These are phyloP conservation scores for Sugiyamaella pinicola DNA, from an alignment of 1,139 yeast species.

Conservation along the genomic window DNA sequence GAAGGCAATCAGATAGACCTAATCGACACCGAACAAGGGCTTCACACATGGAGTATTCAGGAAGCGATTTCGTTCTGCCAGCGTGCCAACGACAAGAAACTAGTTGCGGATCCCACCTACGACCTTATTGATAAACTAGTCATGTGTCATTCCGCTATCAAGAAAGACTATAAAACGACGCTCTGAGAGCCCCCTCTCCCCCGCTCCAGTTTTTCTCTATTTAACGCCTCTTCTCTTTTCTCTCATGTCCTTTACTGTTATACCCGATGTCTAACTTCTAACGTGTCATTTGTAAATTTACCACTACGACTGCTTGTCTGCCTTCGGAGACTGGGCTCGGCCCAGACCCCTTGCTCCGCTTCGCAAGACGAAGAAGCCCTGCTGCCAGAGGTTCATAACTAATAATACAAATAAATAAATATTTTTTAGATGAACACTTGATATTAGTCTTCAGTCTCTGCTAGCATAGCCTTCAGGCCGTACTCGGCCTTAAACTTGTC, in stretches of 20 bases:
- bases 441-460: slow-evolving; percentile 34
- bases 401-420: slow-evolving; percentile 14
- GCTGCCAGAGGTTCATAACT: neutral
- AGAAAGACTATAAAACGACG: slow-evolving; percentile 5
- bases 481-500: slow-evolving; percentile 87
- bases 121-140: slow-evolving; percentile 23
- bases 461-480: slow-evolving; percentile 78
- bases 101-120: slow-evolving; percentile 12
- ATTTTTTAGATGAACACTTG: neutral
- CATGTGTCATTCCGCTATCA: slow-evolving; percentile 21
- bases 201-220: neutral
- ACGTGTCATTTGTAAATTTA: neutral
- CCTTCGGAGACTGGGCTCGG: slow-evolving; percentile 5
- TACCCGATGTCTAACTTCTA: neutral
- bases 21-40: slow-evolving; percentile 73
- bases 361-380: neutral
- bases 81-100: slow-evolving; percentile 8
- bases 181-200: neutral
- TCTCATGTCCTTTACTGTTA: neutral
- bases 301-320: neutral
- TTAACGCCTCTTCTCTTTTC: neutral
- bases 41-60: slow-evolving; percentile 54
- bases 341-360: slow-evolving; percentile 7
- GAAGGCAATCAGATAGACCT: slow-evolving; percentile 78
- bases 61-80: slow-evolving; percentile 25